Base-by-base conservation (phyloP, 257 asterid species). In the Salvia rosmarinus region DNA sequence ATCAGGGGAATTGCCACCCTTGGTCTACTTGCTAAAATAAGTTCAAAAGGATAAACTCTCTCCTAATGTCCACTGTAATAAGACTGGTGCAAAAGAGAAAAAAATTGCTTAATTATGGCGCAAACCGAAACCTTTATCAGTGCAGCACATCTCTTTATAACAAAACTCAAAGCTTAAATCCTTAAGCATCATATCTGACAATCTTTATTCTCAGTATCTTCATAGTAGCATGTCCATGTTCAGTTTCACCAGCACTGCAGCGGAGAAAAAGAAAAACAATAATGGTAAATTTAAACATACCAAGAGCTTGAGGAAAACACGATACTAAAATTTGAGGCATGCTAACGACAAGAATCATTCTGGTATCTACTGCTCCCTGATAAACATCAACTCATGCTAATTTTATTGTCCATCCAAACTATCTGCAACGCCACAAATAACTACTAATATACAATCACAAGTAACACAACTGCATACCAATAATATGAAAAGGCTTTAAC, bases 191-290 rank as follows among this genome's bases (percentile, higher is more conserved):
- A 77, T 17, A 68, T 54, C 16, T 61, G 55, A 28, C 40, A 12
- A 12, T 74, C 75, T 44, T 46, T 59, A 62, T 59, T 74, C 70
- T 68, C 77, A 43, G 75, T 44, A 16, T 63, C 67, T 67, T 71
- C 81, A 25, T 21, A 42, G 66, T 72, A 58, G 72, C 52, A 49
- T 20, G 20, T 9, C 30, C 73, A 8, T 14, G 39, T 21, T 69
- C 81, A 58, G 81, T 25, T 67, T 69, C 78, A 54, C 25, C 71
- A 40, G 20, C 80, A 32, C 81, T 81, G 52, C 19, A 54, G 9
- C 1, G 21, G 55, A 61, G 65, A 62, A 51, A n/a, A 32, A 39
- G 9, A 37, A 1, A 6, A 39, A 1, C 9, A 4, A 56, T 0
- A 17, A 65, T 2, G 9, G 4, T 9, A 2, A 28, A 58, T 16